These are phyloP conservation scores for Myrica gale DNA, from an alignment of 306 rosid species.

Conservation along the genomic window DNA sequence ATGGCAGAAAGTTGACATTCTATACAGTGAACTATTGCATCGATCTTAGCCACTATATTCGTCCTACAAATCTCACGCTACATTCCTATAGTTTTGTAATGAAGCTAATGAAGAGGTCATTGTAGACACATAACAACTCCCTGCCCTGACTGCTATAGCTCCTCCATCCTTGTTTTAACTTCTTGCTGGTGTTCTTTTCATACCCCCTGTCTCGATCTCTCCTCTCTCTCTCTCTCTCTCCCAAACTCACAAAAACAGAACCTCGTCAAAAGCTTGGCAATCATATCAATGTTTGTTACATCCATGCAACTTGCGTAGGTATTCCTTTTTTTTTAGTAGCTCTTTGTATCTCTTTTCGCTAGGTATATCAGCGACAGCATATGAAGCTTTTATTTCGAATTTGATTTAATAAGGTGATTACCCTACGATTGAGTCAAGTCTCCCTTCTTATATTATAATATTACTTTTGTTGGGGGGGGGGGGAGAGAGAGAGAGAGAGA, in stretches of 20 bases:
- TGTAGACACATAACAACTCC: not conserved
- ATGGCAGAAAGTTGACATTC: constrained; percentile 10
- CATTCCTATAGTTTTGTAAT: constrained; percentile 20
- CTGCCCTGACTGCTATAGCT: not conserved
- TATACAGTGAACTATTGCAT: not conserved
- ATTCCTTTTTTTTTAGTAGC: not conserved
- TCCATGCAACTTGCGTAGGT: not conserved
- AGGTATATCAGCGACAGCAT: too few relatives aligned
- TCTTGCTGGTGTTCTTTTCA: constrained; percentile 16
- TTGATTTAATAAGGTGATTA: not conserved
- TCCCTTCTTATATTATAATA: not conserved
- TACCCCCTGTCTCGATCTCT: not conserved
- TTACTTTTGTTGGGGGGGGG: constrained; percentile 17
- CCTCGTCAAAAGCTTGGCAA: constrained; percentile 20
- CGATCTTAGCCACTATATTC: not conserved
- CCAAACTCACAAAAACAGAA: not conserved
- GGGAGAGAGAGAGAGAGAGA: constrained; percentile 22
- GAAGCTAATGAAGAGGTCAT: not conserved
- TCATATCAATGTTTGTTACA: constrained; percentile 19
- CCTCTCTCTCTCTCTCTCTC: not conserved
- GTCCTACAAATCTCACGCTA: constrained; percentile 2
- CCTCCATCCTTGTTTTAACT: constrained; percentile 13
- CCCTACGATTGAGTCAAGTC: not conserved
- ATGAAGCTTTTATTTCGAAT: too few relatives aligned
- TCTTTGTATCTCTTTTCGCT: not conserved